Base-by-base conservation (phyloP, 2,329 filamentous ascomycete genomes). In the Ilyonectria robusta region DNA sequence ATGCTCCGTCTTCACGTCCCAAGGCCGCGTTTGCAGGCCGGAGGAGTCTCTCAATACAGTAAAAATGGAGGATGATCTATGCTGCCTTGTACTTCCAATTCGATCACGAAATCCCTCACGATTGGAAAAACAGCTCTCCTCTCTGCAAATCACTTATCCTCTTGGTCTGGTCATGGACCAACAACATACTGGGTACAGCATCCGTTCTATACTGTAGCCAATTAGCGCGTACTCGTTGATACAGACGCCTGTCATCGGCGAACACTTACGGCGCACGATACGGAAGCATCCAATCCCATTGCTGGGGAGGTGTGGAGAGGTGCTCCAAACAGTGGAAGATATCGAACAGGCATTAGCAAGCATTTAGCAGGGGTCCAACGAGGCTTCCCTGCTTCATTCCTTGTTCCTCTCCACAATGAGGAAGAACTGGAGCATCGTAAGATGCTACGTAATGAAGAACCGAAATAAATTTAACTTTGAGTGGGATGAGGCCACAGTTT, bases 11-110 rank as follows among this genome's bases (percentile, higher is more conserved):
- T 11, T 33, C 21, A 31, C 46, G 44, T 33, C 33, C 40, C 44
- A 68, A 58, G 31, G 21, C 68, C 70, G 26, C 51, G 33, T 42
- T 11, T 53, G 21, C 4, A n/a, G 4, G 23, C 35, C 23, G 44
- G 33, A 57, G 17, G 37, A 31, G 23, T 23, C 11, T 23, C 54
- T 57, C 40, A 33, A 57, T 19, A 46, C 26, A 57, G 40, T 46
- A 46, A 44, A 31, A 11, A 4, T 17, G 26, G 17, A 11, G 15
- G 37, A 33, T 31, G 37, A 57, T 57, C 54, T 42, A 17, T 21
- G n/a, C 42, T 46, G 11, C 19, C 31, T 33, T 33, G 11, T 11
- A 10, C 31, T 33, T 33, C 31, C 10, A 33, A 11, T 3, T 33
- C 8, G 31, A 9, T 9, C 8, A 11, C 31, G 31, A 13, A 35